A percentile compares a stretch with the other conserved stretches of the same genome.
Evolutionary conservation across 2,329 filamentous ascomycete species (phyloP).

Genomic region (Phaeoacremonium minimum): DNA sequence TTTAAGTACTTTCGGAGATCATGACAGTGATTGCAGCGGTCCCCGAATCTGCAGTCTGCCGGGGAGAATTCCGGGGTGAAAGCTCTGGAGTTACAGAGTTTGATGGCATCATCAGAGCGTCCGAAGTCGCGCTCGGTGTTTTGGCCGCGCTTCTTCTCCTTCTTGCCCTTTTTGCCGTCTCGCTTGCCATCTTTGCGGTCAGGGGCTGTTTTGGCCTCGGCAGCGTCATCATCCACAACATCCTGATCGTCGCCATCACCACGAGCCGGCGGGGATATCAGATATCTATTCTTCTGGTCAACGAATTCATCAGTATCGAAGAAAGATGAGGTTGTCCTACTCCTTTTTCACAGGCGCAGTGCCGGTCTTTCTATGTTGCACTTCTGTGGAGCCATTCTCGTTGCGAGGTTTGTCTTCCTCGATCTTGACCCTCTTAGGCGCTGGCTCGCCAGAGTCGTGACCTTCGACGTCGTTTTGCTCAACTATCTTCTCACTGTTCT

Average conservation of each 20-base stretch:
- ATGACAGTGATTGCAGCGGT: constrained; percentile 77
- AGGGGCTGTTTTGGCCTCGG: constrained; percentile 33
- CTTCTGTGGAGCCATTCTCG: too few relatives aligned
- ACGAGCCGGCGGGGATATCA: too few relatives aligned
- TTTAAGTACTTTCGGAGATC: constrained; percentile 81
- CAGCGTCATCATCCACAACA: constrained; percentile 41
- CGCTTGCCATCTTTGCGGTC: constrained; percentile 17
- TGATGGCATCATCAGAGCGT: constrained; percentile 69
- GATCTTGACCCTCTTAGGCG: constrained; percentile 55
- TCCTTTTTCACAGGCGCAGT: constrained; percentile 67
- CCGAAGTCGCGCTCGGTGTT: constrained; percentile 83
- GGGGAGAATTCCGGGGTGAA: constrained; percentile 78
- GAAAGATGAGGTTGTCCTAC: constrained; percentile 39
- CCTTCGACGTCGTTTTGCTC: too few relatives aligned
- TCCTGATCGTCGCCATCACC: too few relatives aligned
- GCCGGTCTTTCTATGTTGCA: too few relatives aligned
- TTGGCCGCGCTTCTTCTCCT: constrained; percentile 64
- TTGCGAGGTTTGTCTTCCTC: too few relatives aligned
- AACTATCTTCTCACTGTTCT: too few relatives aligned
- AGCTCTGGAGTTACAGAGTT: constrained; percentile 71
- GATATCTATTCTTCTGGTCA: neutral
- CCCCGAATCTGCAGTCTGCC: constrained; percentile 69
- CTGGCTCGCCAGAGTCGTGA: too few relatives aligned
- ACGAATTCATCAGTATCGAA: too few relatives aligned
- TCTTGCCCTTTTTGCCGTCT: constrained; percentile 27